Conservation (phyloP, 257 asterid species). For the Pogostemon cablin region DNA sequence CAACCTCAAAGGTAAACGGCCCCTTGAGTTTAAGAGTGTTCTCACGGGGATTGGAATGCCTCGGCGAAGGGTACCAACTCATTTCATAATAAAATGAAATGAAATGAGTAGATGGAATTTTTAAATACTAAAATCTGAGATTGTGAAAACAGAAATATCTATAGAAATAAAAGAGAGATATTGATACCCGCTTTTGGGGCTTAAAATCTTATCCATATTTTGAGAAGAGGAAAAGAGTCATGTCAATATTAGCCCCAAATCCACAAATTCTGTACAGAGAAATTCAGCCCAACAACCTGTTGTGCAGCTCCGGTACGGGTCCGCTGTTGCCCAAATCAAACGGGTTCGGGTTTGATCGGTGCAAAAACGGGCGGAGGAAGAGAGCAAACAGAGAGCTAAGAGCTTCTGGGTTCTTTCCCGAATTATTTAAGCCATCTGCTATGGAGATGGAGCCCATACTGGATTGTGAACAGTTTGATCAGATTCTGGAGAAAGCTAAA, state of each 20-base stretch:
- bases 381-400: slow-evolving; percentile 41
- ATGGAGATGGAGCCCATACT: slow-evolving; percentile 62
- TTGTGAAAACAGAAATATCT: too few species aligned
- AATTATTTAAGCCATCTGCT: slow-evolving; percentile 40
- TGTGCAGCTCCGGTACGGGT: slow-evolving; percentile 38
- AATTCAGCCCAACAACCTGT: slow-evolving; percentile 41
- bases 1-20: too few species aligned
- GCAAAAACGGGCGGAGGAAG: slow-evolving; percentile 41
- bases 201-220: slow-evolving; percentile 34
- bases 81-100: too few species aligned
- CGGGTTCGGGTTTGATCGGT: slow-evolving; percentile 48
- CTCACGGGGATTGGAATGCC: too few species aligned
- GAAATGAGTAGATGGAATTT: too few species aligned
- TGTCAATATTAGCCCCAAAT: slow-evolving; percentile 72
- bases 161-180: neutral
- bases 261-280: slow-evolving; percentile 63
- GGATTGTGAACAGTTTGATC: slow-evolving; percentile 62
- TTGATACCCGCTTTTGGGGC: neutral
- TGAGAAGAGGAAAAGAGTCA: slow-evolving; percentile 9
- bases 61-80: too few species aligned
- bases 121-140: too few species aligned
- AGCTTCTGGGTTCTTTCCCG: slow-evolving; percentile 55
- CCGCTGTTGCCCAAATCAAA: slow-evolving; percentile 39
- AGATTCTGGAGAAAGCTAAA: slow-evolving; percentile 60
- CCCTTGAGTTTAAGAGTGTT: too few species aligned